phyloP scores from a whole-genome alignment of 1,139 yeast genomes.

The Wickerhamomyces sp. region DNA sequence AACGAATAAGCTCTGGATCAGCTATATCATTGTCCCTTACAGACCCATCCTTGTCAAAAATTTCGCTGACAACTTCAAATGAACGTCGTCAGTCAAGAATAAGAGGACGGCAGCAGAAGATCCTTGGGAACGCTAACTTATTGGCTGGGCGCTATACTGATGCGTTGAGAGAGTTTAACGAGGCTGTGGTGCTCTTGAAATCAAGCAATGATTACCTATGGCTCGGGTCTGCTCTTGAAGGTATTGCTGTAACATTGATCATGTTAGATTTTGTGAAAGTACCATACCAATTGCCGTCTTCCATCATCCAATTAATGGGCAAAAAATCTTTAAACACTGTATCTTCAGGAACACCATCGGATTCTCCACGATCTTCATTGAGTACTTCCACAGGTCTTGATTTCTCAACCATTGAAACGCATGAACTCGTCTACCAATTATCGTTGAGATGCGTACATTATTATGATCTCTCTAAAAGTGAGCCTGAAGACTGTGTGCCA shows the following conservation, averaged over 20 bases:
- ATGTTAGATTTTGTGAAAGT: conserved; percentile 56
- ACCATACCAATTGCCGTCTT: conserved; percentile 57
- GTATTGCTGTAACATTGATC: conserved; percentile 63
- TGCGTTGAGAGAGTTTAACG: conserved; percentile 69
- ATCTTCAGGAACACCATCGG: conserved; percentile 22
- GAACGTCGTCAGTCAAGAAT: conserved; percentile 52
- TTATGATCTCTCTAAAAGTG: conserved; percentile 57
- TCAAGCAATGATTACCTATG: conserved; percentile 74
- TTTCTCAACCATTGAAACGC: conserved; percentile 24
- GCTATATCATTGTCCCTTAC: conserved; percentile 21
- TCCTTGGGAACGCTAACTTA: conserved; percentile 70
- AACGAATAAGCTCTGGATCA: conserved; percentile 23
- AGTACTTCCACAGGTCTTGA: conserved; percentile 16
- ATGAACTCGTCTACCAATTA: conserved; percentile 50
- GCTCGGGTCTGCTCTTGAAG: conserved; percentile 85
- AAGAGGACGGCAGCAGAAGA: conserved; percentile 71
- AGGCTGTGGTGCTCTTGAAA: conserved; percentile 58
- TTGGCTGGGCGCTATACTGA: conserved; percentile 74
- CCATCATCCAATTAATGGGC: conserved; percentile 30
- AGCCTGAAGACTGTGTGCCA: conserved; percentile 75
- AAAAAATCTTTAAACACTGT: conserved; percentile 12
- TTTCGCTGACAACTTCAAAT: conserved; percentile 30
- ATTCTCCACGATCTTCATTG: conserved; percentile 42
- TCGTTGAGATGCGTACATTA: conserved; percentile 47
- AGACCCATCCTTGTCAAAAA: conserved; percentile 24